Base-by-base conservation (phyloP, 106 monocot species). In the Dioscorea zingiberensis region DNA sequence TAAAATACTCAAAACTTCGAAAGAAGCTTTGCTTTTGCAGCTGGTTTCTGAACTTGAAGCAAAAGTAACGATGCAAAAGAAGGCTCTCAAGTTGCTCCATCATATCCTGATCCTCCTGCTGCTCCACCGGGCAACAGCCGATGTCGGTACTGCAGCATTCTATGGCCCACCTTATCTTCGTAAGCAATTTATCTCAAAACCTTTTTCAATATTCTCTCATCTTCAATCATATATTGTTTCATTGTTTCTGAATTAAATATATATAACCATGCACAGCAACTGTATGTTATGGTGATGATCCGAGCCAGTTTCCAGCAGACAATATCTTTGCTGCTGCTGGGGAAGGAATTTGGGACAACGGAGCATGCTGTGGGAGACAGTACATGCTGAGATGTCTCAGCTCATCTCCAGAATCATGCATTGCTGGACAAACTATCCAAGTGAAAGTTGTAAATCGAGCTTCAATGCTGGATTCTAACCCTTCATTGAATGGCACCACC, bases 111-210 rank as follows among this genome's bases (percentile, higher is more conserved):
- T 27, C 16, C 30, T 61, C 15, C 30, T n/a, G n/a, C n/a, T n/a
- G n/a, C 61, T 17, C 27, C 19, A 14, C 13, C 19, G 10, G 28
- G 17, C 61, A 25, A 27, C 54, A 17, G 62, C 76, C 19, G 76
- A 70, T 54, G 65, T 77, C 16, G 70, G 70, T 27, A 70, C 64
- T 28, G 64, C 70, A 16, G 5, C 70, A 5, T 58, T 18, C 23
- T 77, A 77, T 47, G 24, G 47, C 22, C 70, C 76, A 0, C 76
- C 70, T 0, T 77, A 77, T 49, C 64, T 77, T 15, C 76, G 76
- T 77, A 77, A 69, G 60, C 27, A 23, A 24, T n/a, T n/a, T n/a
- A n/a, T n/a, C 38, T 58, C 58, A 2, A 53, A 18, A 58, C 19
- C 4, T 25, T 22, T 14, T 25, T 1, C 7, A 10, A 38, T 8